Conservation (phyloP, 495 filamentous ascomycete species). For the Xylaria venustula region DNA sequence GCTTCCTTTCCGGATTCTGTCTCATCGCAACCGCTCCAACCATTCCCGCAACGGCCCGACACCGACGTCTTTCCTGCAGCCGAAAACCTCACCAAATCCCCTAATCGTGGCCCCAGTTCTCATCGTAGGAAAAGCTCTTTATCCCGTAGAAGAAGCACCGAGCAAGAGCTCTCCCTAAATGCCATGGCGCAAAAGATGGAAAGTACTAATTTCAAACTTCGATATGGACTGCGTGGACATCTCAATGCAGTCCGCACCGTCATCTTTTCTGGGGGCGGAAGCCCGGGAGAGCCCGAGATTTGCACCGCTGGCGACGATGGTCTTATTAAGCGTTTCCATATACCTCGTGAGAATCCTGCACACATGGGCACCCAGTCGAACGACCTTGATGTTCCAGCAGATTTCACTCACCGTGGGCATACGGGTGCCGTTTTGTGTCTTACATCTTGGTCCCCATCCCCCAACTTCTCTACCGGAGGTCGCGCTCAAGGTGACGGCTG, state of each 20-base stretch:
- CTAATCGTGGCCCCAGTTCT: conserved; percentile 64
- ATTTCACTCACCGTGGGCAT: conserved; percentile 94
- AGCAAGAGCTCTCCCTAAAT: conserved; percentile 53
- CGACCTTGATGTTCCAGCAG: conserved; percentile 86
- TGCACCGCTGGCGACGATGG: conserved; percentile 96
- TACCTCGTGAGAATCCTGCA: conserved; percentile 67
- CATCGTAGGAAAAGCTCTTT: conserved; percentile 81
- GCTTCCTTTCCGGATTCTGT: conserved; percentile 49
- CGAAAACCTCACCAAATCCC: conserved; percentile 77
- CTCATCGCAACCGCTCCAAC: conserved; percentile 39
- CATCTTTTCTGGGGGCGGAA: conserved; percentile 94
- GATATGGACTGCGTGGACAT: conserved; percentile 89
- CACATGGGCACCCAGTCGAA: conserved; percentile 56
- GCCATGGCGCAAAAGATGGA: conserved; percentile 52
- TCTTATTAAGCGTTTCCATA: conserved; percentile 93
- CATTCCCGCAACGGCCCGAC: conserved; percentile 63
- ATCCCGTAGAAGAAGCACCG: conserved; percentile 54
- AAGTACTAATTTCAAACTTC: conserved; percentile 77
- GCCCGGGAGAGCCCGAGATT: conserved; percentile 90
- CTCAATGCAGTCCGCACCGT: conserved; percentile 90
- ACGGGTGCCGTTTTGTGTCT: conserved; percentile 84
- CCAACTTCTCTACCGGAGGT: conserved; percentile 84
- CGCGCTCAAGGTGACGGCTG: conserved; percentile 85
- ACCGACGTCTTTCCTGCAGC: conserved; percentile 82
- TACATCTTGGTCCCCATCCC: conserved; percentile 78